Percentiles rank a stretch among this genome's conserved stretches.
Conservation (phyloP, 768 basidiomycete genomes). For the Amanita subjunquillea region DNA sequence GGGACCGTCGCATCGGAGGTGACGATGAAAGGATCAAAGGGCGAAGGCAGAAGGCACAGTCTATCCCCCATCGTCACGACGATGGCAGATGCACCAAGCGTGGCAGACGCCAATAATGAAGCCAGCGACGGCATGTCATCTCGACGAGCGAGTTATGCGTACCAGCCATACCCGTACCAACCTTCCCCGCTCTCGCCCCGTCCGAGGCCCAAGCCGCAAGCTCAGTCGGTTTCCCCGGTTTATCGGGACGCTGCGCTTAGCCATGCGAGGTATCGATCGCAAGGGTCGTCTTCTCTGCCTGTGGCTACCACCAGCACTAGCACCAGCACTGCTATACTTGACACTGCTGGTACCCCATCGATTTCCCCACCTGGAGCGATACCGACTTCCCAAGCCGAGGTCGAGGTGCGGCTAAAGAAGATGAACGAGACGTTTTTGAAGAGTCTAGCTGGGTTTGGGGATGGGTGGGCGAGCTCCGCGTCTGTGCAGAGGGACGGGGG, state of each 20-base stretch:
- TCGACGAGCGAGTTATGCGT: background rate
- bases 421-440: conserved; percentile 64
- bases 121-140: background rate
- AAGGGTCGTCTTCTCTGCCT: background rate
- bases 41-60: too few species aligned
- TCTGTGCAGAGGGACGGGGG: conserved; percentile 2
- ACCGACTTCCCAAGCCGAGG: conserved; percentile 55
- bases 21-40: background rate
- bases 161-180: background rate
- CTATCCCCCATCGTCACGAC: too few species aligned
- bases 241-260: background rate
- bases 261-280: background rate
- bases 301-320: background rate
- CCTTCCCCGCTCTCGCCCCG: conserved; percentile 1
- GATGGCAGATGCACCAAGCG: too few species aligned
- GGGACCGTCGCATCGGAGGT: background rate
- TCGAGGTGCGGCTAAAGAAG: conserved; percentile 50
- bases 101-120: background rate
- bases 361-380: conserved; percentile 29
- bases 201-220: background rate
- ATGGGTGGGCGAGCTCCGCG: background rate
- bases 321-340: background rate
- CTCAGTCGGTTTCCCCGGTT: background rate
- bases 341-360: background rate
- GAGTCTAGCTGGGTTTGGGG: conserved; percentile 52